Percentiles rank a stretch among this genome's conserved stretches.
These are phyloP conservation scores for Cryptosporidium bovis DNA, from an alignment of 169 alveolate species.

Conservation along the genomic window DNA sequence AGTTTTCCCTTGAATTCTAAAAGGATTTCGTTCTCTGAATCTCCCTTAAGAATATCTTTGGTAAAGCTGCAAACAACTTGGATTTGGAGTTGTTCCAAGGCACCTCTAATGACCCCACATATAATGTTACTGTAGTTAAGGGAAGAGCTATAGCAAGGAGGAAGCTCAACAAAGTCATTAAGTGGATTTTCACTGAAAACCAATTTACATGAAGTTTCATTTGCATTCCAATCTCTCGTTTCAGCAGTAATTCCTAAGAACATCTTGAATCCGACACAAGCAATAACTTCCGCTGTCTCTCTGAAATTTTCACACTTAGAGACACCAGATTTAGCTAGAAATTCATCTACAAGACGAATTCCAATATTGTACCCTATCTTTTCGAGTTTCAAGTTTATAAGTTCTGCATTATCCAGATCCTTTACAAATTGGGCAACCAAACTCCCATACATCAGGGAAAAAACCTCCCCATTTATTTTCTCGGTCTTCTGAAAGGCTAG, in stretches of 20 bases:
- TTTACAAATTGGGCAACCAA: conserved; percentile 89
- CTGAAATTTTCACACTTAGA: conserved; percentile 81
- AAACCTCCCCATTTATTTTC: conserved; percentile 86
- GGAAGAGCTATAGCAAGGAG: conserved; percentile 81
- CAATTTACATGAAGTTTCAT: conserved; percentile 82
- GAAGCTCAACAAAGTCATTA: conserved; percentile 88
- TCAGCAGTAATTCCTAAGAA: conserved; percentile 89
- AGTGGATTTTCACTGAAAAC: conserved; percentile 87
- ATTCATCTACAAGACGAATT: conserved; percentile 90
- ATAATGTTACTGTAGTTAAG: conserved; percentile 85
- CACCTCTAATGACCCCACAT: conserved; percentile 90
- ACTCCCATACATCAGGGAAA: conserved; percentile 90
- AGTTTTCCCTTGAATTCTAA: conserved; percentile 78
- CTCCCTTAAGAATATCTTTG: conserved; percentile 86
- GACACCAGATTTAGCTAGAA: conserved; percentile 88
- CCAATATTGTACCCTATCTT: conserved; percentile 92
- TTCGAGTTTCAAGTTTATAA: conserved; percentile 89
- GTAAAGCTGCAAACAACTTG: conserved; percentile 81
- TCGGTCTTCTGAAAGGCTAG: conserved; percentile 74
- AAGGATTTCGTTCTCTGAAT: conserved; percentile 83
- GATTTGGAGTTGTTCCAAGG: conserved; percentile 87
- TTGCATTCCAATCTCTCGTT: conserved; percentile 80
- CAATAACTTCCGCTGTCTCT: conserved; percentile 82
- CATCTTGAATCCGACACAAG: conserved; percentile 87
- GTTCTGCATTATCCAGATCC: conserved; percentile 90